A percentile compares a stretch with the other conserved stretches of the same genome.
These are phyloP conservation scores for Begonia masoniana DNA, from an alignment of 306 rosid genomes.

Conservation along the genomic window DNA sequence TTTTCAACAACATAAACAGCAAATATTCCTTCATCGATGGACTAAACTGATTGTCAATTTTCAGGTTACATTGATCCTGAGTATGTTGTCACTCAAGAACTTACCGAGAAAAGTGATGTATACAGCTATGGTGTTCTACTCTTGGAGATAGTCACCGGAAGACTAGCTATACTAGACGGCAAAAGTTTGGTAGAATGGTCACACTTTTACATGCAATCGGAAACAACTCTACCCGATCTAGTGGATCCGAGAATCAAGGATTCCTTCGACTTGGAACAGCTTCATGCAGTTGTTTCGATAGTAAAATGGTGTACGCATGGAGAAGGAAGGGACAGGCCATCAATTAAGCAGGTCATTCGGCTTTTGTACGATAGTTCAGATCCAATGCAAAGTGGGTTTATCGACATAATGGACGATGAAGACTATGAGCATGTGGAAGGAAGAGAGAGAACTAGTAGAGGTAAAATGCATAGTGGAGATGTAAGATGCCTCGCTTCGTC, in stretches of 20 bases:
- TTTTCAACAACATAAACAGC: too few species aligned
- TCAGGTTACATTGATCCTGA: constrained; percentile 99
- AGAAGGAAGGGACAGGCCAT: constrained; percentile 81
- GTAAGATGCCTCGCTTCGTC: constrained; percentile 94
- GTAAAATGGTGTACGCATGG: constrained; percentile 86
- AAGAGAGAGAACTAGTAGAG: constrained; percentile 56
- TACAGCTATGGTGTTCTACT: constrained; percentile 87
- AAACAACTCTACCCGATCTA: constrained; percentile 52
- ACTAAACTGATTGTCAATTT: constrained; percentile 4
- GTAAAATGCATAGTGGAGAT: constrained; percentile 61
- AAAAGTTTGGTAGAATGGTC: constrained; percentile 90
- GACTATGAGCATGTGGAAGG: constrained; percentile 46
- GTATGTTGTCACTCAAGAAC: constrained; percentile 84
- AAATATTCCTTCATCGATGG: too few species aligned
- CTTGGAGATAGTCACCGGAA: constrained; percentile 72
- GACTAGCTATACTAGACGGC: constrained; percentile 68
- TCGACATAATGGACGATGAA: constrained; percentile 46
- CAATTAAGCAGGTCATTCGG: constrained; percentile 85
- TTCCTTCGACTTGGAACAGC: constrained; percentile 70
- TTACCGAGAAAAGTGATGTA: constrained; percentile 85
- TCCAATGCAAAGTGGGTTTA: constrained; percentile 64
- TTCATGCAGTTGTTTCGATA: constrained; percentile 54
- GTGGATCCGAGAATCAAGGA: constrained; percentile 65
- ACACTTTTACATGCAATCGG: constrained; percentile 40
- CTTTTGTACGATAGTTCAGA: constrained; percentile 84